These are phyloP conservation scores for Vaccinium corymbosum DNA, from an alignment of 148 eudicot genomes.

Conservation along the genomic window DNA sequence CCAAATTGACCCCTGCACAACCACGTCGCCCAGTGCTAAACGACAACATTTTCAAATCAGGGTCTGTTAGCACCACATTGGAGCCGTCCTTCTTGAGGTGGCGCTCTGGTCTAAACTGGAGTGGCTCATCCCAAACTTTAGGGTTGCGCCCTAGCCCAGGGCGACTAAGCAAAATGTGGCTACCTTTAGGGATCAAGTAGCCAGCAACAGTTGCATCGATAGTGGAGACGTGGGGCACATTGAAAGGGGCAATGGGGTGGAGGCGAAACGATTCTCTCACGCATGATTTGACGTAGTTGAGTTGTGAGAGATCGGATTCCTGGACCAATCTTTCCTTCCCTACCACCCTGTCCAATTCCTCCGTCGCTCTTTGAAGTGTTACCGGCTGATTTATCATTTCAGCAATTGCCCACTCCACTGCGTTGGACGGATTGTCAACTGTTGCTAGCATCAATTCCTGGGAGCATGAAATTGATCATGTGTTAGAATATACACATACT, in stretches of 20 bases:
- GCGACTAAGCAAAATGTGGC: slow-evolving; percentile 9
- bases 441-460: slow-evolving; percentile 17
- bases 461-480: not conserved
- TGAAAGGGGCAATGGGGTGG: slow-evolving; percentile 13
- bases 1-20: not conserved
- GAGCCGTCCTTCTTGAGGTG: slow-evolving; percentile 10
- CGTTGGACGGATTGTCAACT: slow-evolving; percentile 19
- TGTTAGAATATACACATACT: not conserved
- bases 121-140: slow-evolving; percentile 12
- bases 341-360: slow-evolving; percentile 13
- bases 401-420: slow-evolving; percentile 14
- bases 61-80: not conserved
- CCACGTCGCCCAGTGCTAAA: slow-evolving; percentile 18
- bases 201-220: not conserved
- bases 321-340: slow-evolving; percentile 13
- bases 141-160: slow-evolving; percentile 11
- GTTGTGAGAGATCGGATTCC: slow-evolving; percentile 17
- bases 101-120: slow-evolving; percentile 9
- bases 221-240: slow-evolving; percentile 5
- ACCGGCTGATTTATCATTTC: slow-evolving; percentile 16
- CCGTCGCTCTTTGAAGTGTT: not conserved
- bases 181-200: slow-evolving; percentile 19
- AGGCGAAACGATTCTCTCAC: slow-evolving; percentile 12
- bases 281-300: slow-evolving; percentile 16
- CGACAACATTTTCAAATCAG: not conserved